A percentile compares a stretch with the other conserved stretches of the same genome.
Evolutionary conservation across 768 basidiomycete species (phyloP).

Genomic region (Podaxis carcinomalis): DNA sequence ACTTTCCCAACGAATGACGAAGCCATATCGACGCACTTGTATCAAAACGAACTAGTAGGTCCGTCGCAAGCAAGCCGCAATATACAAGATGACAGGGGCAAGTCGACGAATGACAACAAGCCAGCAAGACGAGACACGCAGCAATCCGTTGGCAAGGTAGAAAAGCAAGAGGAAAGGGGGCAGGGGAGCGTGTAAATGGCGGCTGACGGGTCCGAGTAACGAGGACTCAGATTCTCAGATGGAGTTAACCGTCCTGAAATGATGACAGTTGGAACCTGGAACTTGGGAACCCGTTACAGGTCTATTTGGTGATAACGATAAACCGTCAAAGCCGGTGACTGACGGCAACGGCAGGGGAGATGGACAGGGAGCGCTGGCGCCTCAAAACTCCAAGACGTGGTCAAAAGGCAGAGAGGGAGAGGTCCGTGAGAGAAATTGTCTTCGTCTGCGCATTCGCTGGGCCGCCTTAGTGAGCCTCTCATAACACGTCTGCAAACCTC

Average conservation of each 20-base stretch:
- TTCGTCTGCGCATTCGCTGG: no score
- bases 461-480: no score
- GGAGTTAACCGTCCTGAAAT: neutral
- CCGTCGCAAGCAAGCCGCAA: neutral
- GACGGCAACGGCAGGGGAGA: neutral
- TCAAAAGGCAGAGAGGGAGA: no score
- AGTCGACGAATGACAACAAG: neutral
- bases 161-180: no score
- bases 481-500: no score
- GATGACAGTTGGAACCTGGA: neutral
- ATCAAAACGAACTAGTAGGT: neutral
- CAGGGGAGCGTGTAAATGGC: neutral
- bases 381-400: neutral
- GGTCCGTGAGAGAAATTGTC: no score
- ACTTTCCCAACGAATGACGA: slow-evolving; percentile 40
- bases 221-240: neutral
- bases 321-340: neutral
- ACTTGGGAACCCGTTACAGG: neutral
- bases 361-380: neutral
- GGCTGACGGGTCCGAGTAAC: neutral
- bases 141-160: no score
- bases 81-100: neutral
- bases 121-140: neutral
- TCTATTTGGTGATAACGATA: neutral
- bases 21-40: slow-evolving; percentile 1